A percentile compares a stretch with the other conserved stretches of the same genome.
Evolutionary conservation across 129 eudicot genomes (phyloP).

Genomic region (Kitagawia praeruptora): DNA sequence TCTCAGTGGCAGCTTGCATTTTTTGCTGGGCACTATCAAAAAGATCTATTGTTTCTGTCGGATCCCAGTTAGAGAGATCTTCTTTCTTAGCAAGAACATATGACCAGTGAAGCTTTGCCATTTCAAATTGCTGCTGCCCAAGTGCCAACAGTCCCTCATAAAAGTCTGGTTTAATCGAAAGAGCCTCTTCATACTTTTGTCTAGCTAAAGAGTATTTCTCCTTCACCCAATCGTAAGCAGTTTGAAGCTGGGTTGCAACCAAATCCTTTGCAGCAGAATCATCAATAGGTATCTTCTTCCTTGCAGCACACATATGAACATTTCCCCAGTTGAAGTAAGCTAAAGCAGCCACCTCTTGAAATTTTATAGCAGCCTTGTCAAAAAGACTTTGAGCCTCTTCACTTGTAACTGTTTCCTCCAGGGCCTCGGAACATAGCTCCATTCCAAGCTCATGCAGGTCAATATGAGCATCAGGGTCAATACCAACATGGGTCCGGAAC

Average conservation of each 20-base stretch:
- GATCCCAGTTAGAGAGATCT: slow-evolving; percentile 78
- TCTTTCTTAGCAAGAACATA: slow-evolving; percentile 79
- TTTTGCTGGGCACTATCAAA: slow-evolving; percentile 86
- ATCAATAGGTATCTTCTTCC: slow-evolving; percentile 78
- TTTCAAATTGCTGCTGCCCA: slow-evolving; percentile 94
- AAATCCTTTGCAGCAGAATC: slow-evolving; percentile 70
- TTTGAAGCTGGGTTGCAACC: slow-evolving; percentile 56
- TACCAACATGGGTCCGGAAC: slow-evolving; percentile 83
- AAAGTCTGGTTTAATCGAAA: slow-evolving; percentile 74
- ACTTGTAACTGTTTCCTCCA: slow-evolving; percentile 87
- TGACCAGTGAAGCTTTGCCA: slow-evolving; percentile 98
- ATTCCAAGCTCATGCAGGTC: slow-evolving; percentile 93
- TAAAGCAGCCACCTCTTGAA: slow-evolving; percentile 93
- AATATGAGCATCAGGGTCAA: slow-evolving; percentile 91
- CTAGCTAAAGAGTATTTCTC: slow-evolving; percentile 76
- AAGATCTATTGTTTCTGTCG: slow-evolving; percentile 58
- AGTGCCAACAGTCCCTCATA: slow-evolving; percentile 82
- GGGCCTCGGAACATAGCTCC: slow-evolving; percentile 94
- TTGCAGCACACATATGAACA: slow-evolving; percentile 96
- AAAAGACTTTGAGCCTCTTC: slow-evolving; percentile 86
- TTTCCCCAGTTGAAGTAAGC: slow-evolving; percentile 98
- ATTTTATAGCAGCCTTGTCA: slow-evolving; percentile 83
- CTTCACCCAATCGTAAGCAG: slow-evolving; percentile 86
- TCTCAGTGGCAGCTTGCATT: slow-evolving; percentile 90
- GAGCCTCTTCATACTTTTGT: slow-evolving; percentile 86